Conservation (phyloP, 1,284 basidiomycete genomes). For the Schizopora paradoxa region DNA sequence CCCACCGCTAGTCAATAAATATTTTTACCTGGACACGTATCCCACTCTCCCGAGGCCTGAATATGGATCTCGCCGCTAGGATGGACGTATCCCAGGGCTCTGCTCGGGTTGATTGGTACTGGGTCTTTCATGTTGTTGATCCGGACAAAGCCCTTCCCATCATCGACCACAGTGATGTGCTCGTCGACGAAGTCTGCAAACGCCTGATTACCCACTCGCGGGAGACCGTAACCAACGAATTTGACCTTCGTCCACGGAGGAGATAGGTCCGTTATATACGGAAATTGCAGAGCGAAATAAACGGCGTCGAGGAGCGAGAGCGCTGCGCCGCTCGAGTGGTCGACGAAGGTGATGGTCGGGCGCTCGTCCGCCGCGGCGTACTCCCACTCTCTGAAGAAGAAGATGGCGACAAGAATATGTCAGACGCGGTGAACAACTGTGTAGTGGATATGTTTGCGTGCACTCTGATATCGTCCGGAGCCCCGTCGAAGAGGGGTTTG, state of each 20-base stretch:
- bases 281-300: constrained; percentile 33
- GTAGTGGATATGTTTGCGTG: no score
- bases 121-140: constrained; percentile 42
- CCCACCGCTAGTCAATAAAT: constrained; percentile 19
- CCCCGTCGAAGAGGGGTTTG: no score
- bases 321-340: constrained; percentile 53
- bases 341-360: constrained; percentile 43
- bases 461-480: no score
- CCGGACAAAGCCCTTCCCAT: constrained; percentile 34
- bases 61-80: constrained; percentile 58
- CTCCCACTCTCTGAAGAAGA: no score
- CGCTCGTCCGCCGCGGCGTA: constrained; percentile 30
- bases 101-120: constrained; percentile 36
- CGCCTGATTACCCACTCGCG: constrained; percentile 60
- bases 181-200: constrained; percentile 56
- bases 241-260: constrained; percentile 29
- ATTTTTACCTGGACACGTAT: constrained; percentile 38
- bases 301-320: constrained; percentile 44
- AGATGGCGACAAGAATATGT: no score
- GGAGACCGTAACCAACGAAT: constrained; percentile 46
- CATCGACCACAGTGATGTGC: constrained; percentile 26
- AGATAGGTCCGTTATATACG: no score
- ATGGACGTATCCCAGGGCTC: constrained; percentile 49
- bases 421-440: no score
- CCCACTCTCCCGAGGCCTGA: constrained; percentile 41